These are phyloP conservation scores for Lipomyces orientalis DNA, from an alignment of 805 yeast genomes.

Conservation along the genomic window DNA sequence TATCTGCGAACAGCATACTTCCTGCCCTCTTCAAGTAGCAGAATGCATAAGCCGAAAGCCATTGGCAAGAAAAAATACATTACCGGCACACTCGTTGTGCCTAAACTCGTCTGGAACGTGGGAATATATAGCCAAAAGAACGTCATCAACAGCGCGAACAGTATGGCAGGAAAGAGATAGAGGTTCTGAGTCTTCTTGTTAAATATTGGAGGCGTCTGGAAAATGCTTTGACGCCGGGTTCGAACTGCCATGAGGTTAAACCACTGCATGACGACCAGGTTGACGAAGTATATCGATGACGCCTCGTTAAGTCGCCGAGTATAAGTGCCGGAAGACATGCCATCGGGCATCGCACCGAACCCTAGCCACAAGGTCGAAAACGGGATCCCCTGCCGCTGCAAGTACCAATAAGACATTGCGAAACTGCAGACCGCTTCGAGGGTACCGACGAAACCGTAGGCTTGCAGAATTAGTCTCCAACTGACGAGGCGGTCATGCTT, in stretches of 20 bases:
- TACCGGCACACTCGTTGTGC: slow-evolving; percentile 51
- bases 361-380: neutral
- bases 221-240: slow-evolving; percentile 50
- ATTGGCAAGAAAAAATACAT: slow-evolving; percentile 55
- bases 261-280: slow-evolving; percentile 55
- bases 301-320: neutral
- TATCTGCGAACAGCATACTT: slow-evolving; percentile 48
- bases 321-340: neutral
- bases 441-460: neutral
- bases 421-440: neutral
- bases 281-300: slow-evolving; percentile 53
- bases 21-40: slow-evolving; percentile 53
- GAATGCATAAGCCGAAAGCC: slow-evolving; percentile 52
- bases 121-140: slow-evolving; percentile 50
- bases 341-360: neutral
- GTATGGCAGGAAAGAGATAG: slow-evolving; percentile 46
- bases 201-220: slow-evolving; percentile 51
- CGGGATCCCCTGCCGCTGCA: neutral
- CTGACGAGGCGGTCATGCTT: neutral
- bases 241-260: slow-evolving; percentile 54
- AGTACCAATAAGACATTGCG: neutral
- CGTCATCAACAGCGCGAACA: slow-evolving; percentile 49
- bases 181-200: slow-evolving; percentile 43
- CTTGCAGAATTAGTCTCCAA: neutral
- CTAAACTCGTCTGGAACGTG: slow-evolving; percentile 48